phyloP scores from a whole-genome alignment of 371 early-diverging fungal species.

The Chytridium lagenaria region DNA sequence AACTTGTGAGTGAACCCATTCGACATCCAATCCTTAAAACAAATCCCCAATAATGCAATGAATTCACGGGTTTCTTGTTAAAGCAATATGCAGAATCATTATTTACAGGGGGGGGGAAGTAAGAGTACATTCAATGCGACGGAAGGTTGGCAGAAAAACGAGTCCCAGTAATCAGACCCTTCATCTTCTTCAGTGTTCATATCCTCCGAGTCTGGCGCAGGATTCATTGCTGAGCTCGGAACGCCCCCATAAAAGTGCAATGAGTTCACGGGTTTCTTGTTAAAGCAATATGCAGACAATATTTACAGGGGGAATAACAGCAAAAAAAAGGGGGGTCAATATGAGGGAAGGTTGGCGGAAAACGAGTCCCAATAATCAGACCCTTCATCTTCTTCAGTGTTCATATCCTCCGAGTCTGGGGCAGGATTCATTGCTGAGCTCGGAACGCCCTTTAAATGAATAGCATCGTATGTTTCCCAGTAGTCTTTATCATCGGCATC shows the following conservation, averaged over 20 bases:
- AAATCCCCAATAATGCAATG: too few species aligned
- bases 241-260: too few species aligned
- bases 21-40: too few species aligned
- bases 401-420: not conserved
- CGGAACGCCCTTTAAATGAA: constrained; percentile 6
- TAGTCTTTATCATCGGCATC: constrained; percentile 30
- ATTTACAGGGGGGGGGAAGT: not conserved
- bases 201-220: not conserved
- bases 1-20: too few species aligned
- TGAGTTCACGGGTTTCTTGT: too few species aligned
- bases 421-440: not conserved
- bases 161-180: constrained; percentile 36
- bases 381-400: constrained; percentile 7
- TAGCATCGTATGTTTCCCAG: constrained; percentile 33
- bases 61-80: too few species aligned
- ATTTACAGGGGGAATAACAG: not conserved
- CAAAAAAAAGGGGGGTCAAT: not conserved
- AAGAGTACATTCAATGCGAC: not conserved
- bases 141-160: constrained; percentile 11
- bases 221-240: not conserved
- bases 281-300: too few species aligned
- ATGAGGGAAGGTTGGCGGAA: not conserved
- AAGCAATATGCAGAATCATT: too few species aligned
- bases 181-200: constrained; percentile 3
- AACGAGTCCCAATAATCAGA: constrained; percentile 39